phyloP scores from a whole-genome alignment of 2,329 filamentous ascomycete genomes.

The Exophiala spinifera region DNA sequence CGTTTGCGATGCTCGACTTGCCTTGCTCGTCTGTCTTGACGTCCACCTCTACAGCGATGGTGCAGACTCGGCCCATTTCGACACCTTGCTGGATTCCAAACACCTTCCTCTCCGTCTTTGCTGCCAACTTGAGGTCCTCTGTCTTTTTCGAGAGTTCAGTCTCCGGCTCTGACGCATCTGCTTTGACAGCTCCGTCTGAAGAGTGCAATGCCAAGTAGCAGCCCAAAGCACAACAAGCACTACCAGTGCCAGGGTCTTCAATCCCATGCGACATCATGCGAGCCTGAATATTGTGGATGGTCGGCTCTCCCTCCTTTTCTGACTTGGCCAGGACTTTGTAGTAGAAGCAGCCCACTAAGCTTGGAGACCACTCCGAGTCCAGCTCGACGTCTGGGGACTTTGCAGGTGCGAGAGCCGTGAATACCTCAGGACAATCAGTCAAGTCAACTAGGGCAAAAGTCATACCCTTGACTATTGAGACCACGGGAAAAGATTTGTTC shows the following conservation, averaged over 20 bases:
- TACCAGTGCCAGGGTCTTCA: constrained; percentile 64
- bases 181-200: constrained; percentile 9
- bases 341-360: constrained; percentile 34
- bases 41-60: constrained; percentile 38
- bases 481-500: constrained; percentile 45
- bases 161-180: constrained; percentile 48
- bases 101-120: constrained; percentile 38
- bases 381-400: constrained; percentile 31
- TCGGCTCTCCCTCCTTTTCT: constrained; percentile 30
- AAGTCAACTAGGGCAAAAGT: constrained; percentile 41
- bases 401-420: constrained; percentile 27
- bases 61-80: constrained; percentile 59
- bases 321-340: constrained; percentile 30
- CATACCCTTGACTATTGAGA: constrained; percentile 71
- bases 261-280: constrained; percentile 36
- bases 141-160: constrained; percentile 39
- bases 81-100: constrained; percentile 63
- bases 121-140: constrained; percentile 35
- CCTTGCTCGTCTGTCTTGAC: constrained; percentile 42
- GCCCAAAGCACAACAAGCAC: constrained; percentile 58
- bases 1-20: constrained; percentile 47
- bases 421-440: constrained; percentile 29
- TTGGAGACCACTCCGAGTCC: constrained; percentile 33
- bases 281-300: constrained; percentile 32
- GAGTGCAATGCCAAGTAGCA: constrained; percentile 50